A percentile compares a stretch with the other conserved stretches of the same genome.
phyloP scores from a whole-genome alignment of 345 rosid genomes.

The Geranium rotundifolium region DNA sequence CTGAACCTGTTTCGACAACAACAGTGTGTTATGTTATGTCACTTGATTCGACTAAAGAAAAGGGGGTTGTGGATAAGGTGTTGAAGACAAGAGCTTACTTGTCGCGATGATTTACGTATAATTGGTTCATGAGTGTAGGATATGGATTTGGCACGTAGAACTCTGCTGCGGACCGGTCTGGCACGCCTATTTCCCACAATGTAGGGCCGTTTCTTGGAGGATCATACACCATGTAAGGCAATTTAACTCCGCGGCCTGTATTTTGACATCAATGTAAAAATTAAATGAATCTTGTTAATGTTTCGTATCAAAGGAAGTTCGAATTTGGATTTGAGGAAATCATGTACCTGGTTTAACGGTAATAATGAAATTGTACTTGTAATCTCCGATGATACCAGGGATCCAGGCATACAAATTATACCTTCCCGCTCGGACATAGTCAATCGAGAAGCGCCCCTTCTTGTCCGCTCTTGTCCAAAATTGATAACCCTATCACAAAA shows the following conservation, averaged over 20 bases:
- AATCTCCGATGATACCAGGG: constrained; percentile 69
- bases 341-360: constrained; percentile 43
- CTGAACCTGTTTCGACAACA: constrained; percentile 23
- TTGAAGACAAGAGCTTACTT: constrained; percentile 17
- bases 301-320: too few relatives aligned
- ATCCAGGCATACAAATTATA: constrained; percentile 66
- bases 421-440: constrained; percentile 33
- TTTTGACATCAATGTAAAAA: too few relatives aligned
- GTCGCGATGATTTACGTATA: constrained; percentile 55
- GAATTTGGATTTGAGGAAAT: too few relatives aligned
- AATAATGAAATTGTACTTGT: constrained; percentile 22
- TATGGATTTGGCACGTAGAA: constrained; percentile 71
- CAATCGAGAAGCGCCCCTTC: constrained; percentile 44
- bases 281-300: too few relatives aligned
- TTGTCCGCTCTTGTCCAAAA: constrained; percentile 64
- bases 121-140: constrained; percentile 46
- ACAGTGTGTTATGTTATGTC: not conserved
- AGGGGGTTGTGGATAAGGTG: not conserved
- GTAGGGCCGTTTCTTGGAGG: constrained; percentile 82
- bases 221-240: constrained; percentile 40
- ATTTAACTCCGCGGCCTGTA: constrained; percentile 41
- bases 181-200: constrained; percentile 82
- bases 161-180: constrained; percentile 65
- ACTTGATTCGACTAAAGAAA: not conserved
- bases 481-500: constrained; percentile 43